Base-by-base conservation (phyloP, 1,284 basidiomycete species). In the Paramarasmius palmivorus region DNA sequence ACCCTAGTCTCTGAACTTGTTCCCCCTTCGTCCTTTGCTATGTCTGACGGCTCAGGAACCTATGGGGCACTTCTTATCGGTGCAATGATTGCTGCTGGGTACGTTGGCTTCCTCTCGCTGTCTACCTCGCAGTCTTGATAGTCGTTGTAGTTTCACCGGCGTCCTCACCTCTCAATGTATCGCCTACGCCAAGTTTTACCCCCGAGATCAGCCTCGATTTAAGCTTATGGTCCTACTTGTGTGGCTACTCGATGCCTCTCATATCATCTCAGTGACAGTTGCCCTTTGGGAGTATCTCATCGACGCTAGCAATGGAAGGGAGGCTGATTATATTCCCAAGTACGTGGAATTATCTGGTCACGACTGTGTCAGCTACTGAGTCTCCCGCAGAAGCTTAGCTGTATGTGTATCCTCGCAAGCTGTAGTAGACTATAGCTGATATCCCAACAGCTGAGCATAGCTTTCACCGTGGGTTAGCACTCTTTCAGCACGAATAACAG, bases 221-320 rank as follows among this genome's bases (percentile, higher is more conserved):
- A 19, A 44, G 20, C 5, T 44, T 9, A 15, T 44, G 41, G 41
- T 20, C 17, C 39, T 17, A 7, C 19, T 44, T 23, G 8, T 25
- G 6, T 22, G 41, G 41, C 20, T 44, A 23, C 20, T 44, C 14
- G 41, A 44, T 22, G 5, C 26, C 26, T 22, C 22, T 15, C 41
- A 44, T 23, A 44, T 44, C 22, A 44, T 44, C 41, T 22, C 26
- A 26, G 41, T 44, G 22, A 26, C 22, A 7, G 41, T 22, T 15
- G 22, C 41, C 41, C 41, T 44, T 23, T 44, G 41, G 41, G 41
- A 44, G 2, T 44, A 44, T 14, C 20, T 44, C 41, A n/a, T 44
- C 7, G 4, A 44, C 41, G 22, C 26, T 44, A 22, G 41, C n/a
- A 22, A 44, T 26, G 26, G n/a, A 22, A 22, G 14, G 22, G 15